Evolutionary conservation across 148 eudicot genomes (phyloP).

Genomic region (Rhododendron simsii): DNA sequence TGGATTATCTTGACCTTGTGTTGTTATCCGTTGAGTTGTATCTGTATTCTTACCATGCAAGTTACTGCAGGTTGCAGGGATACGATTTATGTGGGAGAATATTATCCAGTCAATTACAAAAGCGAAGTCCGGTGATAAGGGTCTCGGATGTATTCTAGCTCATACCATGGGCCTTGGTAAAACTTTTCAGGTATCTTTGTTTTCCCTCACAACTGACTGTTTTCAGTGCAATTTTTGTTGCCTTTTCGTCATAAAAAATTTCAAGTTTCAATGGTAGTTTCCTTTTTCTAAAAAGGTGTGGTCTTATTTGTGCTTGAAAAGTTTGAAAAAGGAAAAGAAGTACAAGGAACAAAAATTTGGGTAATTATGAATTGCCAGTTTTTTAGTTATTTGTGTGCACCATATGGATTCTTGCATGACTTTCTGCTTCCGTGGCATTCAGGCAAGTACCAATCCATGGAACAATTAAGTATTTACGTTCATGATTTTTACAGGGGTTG

Average conservation of each 20-base stretch:
- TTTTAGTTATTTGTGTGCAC: not conserved
- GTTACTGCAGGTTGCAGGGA: conserved; percentile 72
- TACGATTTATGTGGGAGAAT: conserved; percentile 99
- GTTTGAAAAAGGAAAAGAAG: not conserved
- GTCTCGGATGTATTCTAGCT: conserved; percentile 97
- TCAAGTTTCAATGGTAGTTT: not conserved
- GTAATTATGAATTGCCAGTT: not conserved
- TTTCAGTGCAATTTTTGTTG: not conserved
- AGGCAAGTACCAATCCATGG: not conserved
- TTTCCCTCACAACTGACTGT: not conserved
- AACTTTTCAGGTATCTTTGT: conserved; percentile 80
- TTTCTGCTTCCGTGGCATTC: not conserved
- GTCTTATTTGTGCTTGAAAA: not conserved
- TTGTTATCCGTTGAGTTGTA: not conserved
- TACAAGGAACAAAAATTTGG: not conserved
- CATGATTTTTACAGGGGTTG: not conserved
- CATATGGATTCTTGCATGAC: not conserved
- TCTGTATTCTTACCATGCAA: not conserved
- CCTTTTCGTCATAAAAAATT: not conserved
- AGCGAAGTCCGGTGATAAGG: conserved; percentile 90
- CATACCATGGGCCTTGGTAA: conserved; percentile 99
- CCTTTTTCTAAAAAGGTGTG: not conserved
- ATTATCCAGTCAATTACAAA: conserved; percentile 75
- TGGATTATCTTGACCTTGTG: not conserved
- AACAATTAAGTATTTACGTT: not conserved